phyloP scores from a whole-genome alignment of 2,329 filamentous ascomycete genomes.

The Ceratocystis diversiconidia region DNA sequence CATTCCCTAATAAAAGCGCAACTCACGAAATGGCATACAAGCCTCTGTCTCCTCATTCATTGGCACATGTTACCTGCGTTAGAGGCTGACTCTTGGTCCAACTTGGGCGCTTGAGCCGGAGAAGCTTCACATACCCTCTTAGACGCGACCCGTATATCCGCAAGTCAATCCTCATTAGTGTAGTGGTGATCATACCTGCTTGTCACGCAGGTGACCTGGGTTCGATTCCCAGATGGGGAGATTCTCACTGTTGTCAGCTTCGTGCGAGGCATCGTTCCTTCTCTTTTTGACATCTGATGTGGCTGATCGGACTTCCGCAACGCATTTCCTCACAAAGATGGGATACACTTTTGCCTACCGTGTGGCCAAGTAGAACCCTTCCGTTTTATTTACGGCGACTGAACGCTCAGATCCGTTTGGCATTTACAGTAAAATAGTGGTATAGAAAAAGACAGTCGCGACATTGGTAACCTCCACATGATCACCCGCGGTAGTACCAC shows the following conservation, averaged over 20 bases:
- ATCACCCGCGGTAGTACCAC: background rate
- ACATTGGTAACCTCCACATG: background rate
- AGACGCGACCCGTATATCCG: background rate
- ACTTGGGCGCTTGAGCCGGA: background rate
- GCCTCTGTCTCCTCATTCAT: too few species aligned
- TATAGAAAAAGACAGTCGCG: background rate
- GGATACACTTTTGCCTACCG: too few species aligned
- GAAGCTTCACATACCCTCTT: background rate
- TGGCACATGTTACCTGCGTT: too few species aligned
- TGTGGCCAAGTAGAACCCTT: background rate
- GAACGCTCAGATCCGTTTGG: too few species aligned
- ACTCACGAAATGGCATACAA: too few species aligned
- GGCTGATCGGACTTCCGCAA: background rate
- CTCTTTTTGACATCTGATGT: background rate
- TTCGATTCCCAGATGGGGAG: conserved; percentile 17
- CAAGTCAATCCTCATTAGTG: conserved; percentile 13
- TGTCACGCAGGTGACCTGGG: conserved; percentile 15
- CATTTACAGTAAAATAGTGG: too few species aligned
- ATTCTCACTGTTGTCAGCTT: background rate
- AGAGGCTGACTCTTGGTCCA: too few species aligned
- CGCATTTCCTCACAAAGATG: too few species aligned
- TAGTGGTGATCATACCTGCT: conserved; percentile 16
- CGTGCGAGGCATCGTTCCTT: background rate
- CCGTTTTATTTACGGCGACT: background rate
- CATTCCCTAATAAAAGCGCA: too few species aligned